Base-by-base conservation (phyloP, 805 yeast species). In the Candida piceae region DNA sequence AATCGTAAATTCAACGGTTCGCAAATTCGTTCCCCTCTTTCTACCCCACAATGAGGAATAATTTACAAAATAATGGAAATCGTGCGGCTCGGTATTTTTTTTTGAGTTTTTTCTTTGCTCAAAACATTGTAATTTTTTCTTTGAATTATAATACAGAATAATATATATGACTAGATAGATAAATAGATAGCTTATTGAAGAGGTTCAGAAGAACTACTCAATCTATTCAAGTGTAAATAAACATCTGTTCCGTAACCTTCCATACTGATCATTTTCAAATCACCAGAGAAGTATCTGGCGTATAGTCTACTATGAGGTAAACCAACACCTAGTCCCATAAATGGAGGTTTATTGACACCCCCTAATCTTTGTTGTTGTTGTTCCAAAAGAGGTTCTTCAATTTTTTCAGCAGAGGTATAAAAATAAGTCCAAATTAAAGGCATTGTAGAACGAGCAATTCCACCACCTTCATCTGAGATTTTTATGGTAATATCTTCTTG, bases 221-320 rank as follows among this genome's bases (percentile, higher is more conserved):
- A 72, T 37, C 94, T 69, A 60, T 87, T 87, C 56, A 87, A 68
- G 62, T 88, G 96, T 53, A 88, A 60, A 52, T 87, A 88, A 2
- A 85, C 96, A 56, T 87, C 96, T 1, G 96, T 87, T 12, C 96
- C 96, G 53, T 87, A 85, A 7, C 95, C 95, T 60, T 87, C 96
- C 95, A 88, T 85, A 23, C 87, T 77, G 38, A 86, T 87, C 52
- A 88, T 69, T 54, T 82, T 83, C 58, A 87, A 71, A 52, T 88
- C 96, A 4, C 95, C 95, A 6, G 95, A 95, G 55, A 88, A 87
- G 57, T 87, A 87, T 45, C 89, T 78, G 2, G 96, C 89, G 49
- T 88, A 88, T 26, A 87, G 68, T 40, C 96, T 63, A 32, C 93
- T 81, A 37, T 88, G 79, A 2, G 96, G 95, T 49, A 87, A 68